A percentile compares a stretch with the other conserved stretches of the same genome.
Evolutionary conservation across 1,284 basidiomycete species (phyloP).

Genomic region (Laetiporus sulphureus): DNA sequence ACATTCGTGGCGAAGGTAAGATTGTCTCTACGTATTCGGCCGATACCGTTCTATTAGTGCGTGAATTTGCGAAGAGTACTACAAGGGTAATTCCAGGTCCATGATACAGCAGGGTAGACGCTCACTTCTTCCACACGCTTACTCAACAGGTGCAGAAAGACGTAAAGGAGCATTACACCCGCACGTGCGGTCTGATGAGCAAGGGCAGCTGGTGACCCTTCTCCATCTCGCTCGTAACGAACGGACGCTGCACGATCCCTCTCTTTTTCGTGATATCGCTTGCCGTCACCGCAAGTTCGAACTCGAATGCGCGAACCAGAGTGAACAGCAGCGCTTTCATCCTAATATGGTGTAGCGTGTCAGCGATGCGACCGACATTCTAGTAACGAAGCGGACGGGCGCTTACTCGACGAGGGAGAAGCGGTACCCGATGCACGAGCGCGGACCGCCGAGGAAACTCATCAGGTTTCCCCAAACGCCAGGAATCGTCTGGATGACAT

Average conservation of each 20-base stretch:
- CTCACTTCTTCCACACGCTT: too few relatives aligned
- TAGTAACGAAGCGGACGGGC: slow-evolving; percentile 31
- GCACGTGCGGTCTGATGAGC: slow-evolving; percentile 10
- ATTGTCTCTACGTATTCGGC: too few relatives aligned
- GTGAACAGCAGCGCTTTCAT: slow-evolving; percentile 52
- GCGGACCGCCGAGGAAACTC: slow-evolving; percentile 55
- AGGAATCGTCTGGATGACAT: slow-evolving; percentile 39
- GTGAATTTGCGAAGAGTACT: too few relatives aligned
- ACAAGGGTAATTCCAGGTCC: too few relatives aligned
- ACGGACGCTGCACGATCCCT: slow-evolving; percentile 17
- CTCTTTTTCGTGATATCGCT: slow-evolving; percentile 16
- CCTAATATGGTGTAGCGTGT: slow-evolving; percentile 51
- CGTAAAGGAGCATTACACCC: too few relatives aligned
- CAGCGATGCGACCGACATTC: slow-evolving; percentile 50
- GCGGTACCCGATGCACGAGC: slow-evolving; percentile 63
- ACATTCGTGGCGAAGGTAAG: too few relatives aligned
- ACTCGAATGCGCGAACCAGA: slow-evolving; percentile 49
- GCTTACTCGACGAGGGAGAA: slow-evolving; percentile 62
- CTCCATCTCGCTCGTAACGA: slow-evolving; percentile 9
- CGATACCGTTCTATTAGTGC: too few relatives aligned
- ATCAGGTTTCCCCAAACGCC: slow-evolving; percentile 51
- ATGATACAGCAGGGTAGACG: too few relatives aligned
- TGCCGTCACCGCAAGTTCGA: slow-evolving; percentile 41
- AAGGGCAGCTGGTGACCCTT: slow-evolving; percentile 17
- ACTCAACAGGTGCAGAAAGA: too few relatives aligned